Evolutionary conservation across 2,329 filamentous ascomycete genomes (phyloP).

Genomic region (Colletotrichum chlorophyti): DNA sequence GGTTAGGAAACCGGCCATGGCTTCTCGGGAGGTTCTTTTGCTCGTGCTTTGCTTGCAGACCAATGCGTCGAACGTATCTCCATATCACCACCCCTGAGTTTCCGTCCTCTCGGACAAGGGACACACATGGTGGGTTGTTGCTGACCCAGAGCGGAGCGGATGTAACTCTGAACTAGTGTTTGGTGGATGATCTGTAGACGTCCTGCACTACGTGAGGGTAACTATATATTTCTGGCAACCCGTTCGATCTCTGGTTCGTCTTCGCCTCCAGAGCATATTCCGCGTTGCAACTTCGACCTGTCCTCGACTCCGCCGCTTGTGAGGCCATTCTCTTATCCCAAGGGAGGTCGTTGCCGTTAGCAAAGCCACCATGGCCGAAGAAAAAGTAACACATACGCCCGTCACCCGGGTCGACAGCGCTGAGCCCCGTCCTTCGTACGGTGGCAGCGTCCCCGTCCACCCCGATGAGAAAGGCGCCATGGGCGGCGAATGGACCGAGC

Average conservation of each 20-base stretch:
- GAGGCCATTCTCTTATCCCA: background rate
- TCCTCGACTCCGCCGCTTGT: background rate
- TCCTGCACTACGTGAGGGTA: background rate
- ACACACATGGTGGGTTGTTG: no score
- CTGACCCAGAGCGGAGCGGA: no score
- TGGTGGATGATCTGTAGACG: no score
- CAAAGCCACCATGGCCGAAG: constrained; percentile 4
- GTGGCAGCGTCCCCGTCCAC: constrained; percentile 4
- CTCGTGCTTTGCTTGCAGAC: no score
- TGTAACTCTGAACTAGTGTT: background rate
- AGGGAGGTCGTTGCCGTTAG: background rate
- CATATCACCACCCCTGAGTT: background rate
- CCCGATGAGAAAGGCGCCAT: constrained; percentile 26
- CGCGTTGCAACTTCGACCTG: no score
- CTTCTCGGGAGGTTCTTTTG: background rate
- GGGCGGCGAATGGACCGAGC: constrained; percentile 30
- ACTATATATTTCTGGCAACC: no score
- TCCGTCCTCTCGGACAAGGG: background rate
- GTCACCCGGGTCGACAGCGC: constrained; percentile 2
- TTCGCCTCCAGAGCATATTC: no score
- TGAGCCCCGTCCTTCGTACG: constrained; percentile 15
- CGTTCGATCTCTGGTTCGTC: no score
- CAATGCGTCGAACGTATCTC: no score
- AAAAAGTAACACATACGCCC: constrained; percentile 2
- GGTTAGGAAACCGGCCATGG: background rate